phyloP scores from a whole-genome alignment of 768 basidiomycete genomes.

The Inosperma sp. region DNA sequence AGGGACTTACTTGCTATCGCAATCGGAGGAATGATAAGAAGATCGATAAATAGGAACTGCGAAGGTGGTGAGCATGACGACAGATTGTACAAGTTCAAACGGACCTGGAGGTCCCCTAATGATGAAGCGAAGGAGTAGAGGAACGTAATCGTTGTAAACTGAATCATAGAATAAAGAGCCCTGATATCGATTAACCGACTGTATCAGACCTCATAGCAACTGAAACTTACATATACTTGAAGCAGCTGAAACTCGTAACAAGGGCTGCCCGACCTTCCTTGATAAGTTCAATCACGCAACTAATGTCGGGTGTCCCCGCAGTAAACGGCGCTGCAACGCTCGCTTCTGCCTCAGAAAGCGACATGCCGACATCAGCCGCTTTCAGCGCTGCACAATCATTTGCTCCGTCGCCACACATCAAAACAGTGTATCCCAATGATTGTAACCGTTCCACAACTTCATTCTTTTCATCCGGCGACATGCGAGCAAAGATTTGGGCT shows the following conservation, averaged over 20 bases:
- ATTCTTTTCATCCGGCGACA: constrained; percentile 99
- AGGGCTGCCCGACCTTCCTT: constrained; percentile 93
- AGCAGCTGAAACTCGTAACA: constrained; percentile 98
- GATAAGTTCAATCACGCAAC: constrained; percentile 94
- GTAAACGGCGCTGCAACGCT: constrained; percentile 99
- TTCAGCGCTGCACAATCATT: constrained; percentile 99
- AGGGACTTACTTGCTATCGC: constrained; percentile 83
- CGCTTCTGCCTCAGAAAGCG: constrained; percentile 95
- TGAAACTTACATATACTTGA: constrained; percentile 94
- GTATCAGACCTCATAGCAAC: not conserved
- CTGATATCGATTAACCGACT: constrained; percentile 37
- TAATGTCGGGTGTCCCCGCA: constrained; percentile 87
- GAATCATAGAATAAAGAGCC: constrained; percentile 97
- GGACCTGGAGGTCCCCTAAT: constrained; percentile 91
- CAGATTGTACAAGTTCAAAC: constrained; percentile 10
- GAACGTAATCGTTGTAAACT: constrained; percentile 96
- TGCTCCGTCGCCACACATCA: constrained; percentile 98
- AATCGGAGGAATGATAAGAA: constrained; percentile 96
- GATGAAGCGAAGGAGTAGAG: constrained; percentile 96
- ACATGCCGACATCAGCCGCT: constrained; percentile 96
- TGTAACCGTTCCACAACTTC: constrained; percentile 96
- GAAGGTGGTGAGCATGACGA: constrained; percentile 12
- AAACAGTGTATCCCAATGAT: constrained; percentile 87
- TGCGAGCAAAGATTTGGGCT: constrained; percentile 92
- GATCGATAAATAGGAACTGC: constrained; percentile 96